Conservation (phyloP, 768 basidiomycete genomes). For the Cyclocybe aegerita region DNA sequence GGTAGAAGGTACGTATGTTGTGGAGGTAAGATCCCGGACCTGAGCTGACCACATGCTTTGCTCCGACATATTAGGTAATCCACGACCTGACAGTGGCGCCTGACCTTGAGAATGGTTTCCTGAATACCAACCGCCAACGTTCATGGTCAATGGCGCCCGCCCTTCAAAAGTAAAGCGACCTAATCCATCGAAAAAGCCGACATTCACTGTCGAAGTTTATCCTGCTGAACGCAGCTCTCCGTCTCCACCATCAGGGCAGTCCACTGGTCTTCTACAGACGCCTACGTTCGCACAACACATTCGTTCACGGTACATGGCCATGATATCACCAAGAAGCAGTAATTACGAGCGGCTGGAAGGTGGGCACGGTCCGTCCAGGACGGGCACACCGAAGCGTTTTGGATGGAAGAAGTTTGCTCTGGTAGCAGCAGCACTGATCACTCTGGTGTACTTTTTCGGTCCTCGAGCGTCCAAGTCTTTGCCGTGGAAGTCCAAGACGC, state of each 20-base stretch:
- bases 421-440: conserved; percentile 54
- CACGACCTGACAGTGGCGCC: too few species aligned
- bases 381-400: conserved; percentile 26
- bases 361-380: conserved; percentile 44
- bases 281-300: conserved; percentile 9
- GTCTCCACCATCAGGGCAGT: conserved; percentile 3
- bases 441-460: conserved; percentile 66
- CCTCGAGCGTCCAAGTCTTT: conserved; percentile 38
- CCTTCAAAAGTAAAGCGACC: conserved; percentile 12
- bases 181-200: conserved; percentile 7
- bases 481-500: conserved; percentile 16
- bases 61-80: too few species aligned
- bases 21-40: too few species aligned
- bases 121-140: background rate
- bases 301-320: conserved; percentile 15
- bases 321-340: conserved; percentile 26
- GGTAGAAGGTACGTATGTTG: too few species aligned
- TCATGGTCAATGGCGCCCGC: conserved; percentile 18
- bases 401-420: conserved; percentile 71
- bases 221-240: conserved; percentile 4
- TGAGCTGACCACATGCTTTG: too few species aligned
- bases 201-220: conserved; percentile 12
- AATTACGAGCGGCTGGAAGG: conserved; percentile 32
- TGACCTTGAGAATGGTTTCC: too few species aligned
- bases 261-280: conserved; percentile 8